Percentiles rank a stretch among this genome's conserved stretches.
Conservation (phyloP, 2,329 filamentous ascomycete genomes). For the Incumbomyces delicatus region DNA sequence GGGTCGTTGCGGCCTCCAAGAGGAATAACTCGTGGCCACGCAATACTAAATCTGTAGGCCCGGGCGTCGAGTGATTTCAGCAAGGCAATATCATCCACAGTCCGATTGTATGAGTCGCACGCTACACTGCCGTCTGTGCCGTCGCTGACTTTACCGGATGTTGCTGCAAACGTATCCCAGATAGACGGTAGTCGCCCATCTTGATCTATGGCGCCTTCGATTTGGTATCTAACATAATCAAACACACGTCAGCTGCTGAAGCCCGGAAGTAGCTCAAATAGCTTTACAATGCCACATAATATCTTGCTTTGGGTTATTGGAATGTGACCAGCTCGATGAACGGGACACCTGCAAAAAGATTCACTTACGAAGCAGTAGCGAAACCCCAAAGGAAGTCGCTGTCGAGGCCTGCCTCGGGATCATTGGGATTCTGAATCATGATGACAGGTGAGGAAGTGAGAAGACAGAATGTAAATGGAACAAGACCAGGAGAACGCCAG, state of each 20-base stretch:
- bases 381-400: constrained; percentile 70
- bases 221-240: constrained; percentile 58
- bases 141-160: constrained; percentile 73
- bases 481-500: too few relatives aligned
- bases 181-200: constrained; percentile 76
- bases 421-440: constrained; percentile 25
- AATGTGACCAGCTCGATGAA: too few relatives aligned
- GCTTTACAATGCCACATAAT: too few relatives aligned
- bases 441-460: background rate
- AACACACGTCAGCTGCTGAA: too few relatives aligned
- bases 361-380: constrained; percentile 60
- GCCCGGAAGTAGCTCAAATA: too few relatives aligned
- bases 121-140: constrained; percentile 65
- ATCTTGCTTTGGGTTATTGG: too few relatives aligned
- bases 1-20: constrained; percentile 75
- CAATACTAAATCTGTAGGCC: constrained; percentile 75
- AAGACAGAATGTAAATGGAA: background rate
- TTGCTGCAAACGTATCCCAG: constrained; percentile 81
- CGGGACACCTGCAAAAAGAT: too few relatives aligned
- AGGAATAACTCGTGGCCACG: constrained; percentile 75
- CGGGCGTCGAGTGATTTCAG: constrained; percentile 64
- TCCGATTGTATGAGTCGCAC: constrained; percentile 80
- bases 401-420: constrained; percentile 43
- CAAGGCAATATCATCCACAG: constrained; percentile 64
- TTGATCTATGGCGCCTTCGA: constrained; percentile 65